Conservation (phyloP, 202 grass and related monocot genomes). For the Setaria italica region DNA sequence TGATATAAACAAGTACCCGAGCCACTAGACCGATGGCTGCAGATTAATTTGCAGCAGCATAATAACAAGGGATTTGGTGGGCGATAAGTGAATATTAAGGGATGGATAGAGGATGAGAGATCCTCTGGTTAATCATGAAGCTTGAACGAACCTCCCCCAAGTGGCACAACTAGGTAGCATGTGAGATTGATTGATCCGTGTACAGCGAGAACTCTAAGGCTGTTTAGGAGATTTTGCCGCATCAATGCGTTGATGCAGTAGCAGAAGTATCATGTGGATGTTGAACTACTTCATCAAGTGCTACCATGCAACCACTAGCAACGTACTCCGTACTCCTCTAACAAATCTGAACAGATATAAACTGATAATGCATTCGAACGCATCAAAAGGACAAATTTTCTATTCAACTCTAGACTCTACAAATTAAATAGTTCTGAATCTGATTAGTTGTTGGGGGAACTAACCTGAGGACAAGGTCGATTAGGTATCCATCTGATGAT, state of each 20-base stretch:
- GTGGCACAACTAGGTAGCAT: slow-evolving; percentile 28
- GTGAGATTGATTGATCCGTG: slow-evolving; percentile 32
- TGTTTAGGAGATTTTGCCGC: slow-evolving; percentile 18
- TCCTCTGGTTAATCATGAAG: slow-evolving; percentile 1
- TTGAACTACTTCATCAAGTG: slow-evolving; percentile 21
- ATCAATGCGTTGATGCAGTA: slow-evolving; percentile 29
- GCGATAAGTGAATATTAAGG: slow-evolving; percentile 11
- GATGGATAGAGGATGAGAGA: background rate
- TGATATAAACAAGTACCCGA: slow-evolving; percentile 14
- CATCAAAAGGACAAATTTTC: background rate
- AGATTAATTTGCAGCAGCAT: background rate
- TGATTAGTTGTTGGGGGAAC: background rate
- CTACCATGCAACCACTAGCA: background rate
- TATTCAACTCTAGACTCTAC: background rate
- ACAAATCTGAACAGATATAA: background rate
- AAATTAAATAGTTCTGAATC: background rate
- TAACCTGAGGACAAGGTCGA: background rate
- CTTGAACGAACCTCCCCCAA: background rate
- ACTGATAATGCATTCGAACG: background rate
- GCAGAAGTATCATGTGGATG: slow-evolving; percentile 38
- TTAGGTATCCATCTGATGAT: slow-evolving; percentile 1
- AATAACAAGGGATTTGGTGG: slow-evolving; percentile 38
- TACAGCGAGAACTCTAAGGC: slow-evolving; percentile 25
- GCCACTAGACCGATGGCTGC: slow-evolving; percentile 29
- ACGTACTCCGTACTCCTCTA: background rate